phyloP scores from a whole-genome alignment of 257 asterid species.

The Osmanthus fragrans region DNA sequence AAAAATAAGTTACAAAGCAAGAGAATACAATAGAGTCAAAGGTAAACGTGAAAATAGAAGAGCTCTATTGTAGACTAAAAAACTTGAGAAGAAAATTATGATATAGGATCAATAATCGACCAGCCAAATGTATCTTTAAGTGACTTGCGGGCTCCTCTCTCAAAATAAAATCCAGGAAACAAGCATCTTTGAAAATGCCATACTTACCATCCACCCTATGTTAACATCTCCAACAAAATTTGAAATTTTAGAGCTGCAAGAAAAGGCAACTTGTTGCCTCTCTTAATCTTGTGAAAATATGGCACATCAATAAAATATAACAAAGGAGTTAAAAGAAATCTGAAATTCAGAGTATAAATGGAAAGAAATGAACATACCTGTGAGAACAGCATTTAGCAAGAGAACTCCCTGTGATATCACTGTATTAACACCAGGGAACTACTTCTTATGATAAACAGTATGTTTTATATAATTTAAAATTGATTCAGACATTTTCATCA shows the following conservation, averaged over 20 bases:
- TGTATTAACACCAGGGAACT: conserved; percentile 24
- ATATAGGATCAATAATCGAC: neutral
- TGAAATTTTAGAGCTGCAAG: conserved; percentile 14
- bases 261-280: neutral
- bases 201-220: conserved; percentile 6
- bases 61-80: conserved; percentile 4
- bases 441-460: conserved; percentile 17
- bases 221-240: conserved; percentile 12
- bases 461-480: conserved; percentile 7
- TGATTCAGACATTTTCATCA: neutral
- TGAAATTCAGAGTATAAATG: conserved; percentile 1
- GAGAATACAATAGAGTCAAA: neutral
- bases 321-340: conserved; percentile 14
- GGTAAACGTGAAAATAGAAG: neutral
- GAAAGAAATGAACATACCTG: conserved; percentile 52
- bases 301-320: neutral
- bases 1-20: conserved; percentile 18
- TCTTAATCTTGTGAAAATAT: neutral
- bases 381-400: conserved; percentile 90
- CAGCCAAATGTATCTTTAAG: neutral
- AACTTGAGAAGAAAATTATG: neutral
- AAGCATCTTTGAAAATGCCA: neutral
- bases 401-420: conserved; percentile 73
- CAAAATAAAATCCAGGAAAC: neutral
- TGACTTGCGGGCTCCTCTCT: neutral